These are phyloP conservation scores for Scytalidium sp. DNA, from an alignment of 2,329 filamentous ascomycete genomes.

Conservation along the genomic window DNA sequence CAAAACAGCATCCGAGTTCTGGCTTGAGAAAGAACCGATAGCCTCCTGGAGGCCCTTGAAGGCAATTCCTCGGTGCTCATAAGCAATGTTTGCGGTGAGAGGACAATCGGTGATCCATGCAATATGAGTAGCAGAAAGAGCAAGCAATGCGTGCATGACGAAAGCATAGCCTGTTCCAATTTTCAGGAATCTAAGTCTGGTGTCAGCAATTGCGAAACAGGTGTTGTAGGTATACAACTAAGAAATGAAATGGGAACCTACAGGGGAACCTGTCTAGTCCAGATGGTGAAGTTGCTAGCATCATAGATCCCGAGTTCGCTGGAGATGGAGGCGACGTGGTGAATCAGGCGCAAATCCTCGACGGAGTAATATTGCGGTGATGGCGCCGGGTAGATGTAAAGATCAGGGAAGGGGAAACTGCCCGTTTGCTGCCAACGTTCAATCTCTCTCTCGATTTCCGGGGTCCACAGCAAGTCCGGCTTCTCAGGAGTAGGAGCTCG, in stretches of 20 bases:
- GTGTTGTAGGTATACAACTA: conserved; percentile 17
- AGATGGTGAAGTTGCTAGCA: conserved; percentile 82
- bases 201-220: conserved; percentile 31
- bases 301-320: conserved; percentile 75
- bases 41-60: conserved; percentile 86
- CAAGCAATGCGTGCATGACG: conserved; percentile 90
- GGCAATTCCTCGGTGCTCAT: conserved; percentile 82
- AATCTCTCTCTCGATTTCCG: conserved; percentile 78
- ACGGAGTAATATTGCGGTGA: conserved; percentile 70
- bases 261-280: conserved; percentile 91
- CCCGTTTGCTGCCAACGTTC: conserved; percentile 81
- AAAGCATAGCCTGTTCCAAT: conserved; percentile 80
- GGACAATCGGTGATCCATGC: conserved; percentile 84
- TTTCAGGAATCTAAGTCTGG: conserved; percentile 64
- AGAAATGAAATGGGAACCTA: conserved; percentile 47
- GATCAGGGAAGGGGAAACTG: conserved; percentile 78
- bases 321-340: conserved; percentile 85
- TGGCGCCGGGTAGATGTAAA: conserved; percentile 73
- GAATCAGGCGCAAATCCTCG: conserved; percentile 82
- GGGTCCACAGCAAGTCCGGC: conserved; percentile 77
- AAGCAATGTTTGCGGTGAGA: conserved; percentile 82
- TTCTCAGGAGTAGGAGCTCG: conserved; percentile 59
- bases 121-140: conserved; percentile 92
- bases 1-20: conserved; percentile 86
- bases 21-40: conserved; percentile 77